A percentile compares a stretch with the other conserved stretches of the same genome.
Conservation (phyloP, 345 rosid species). For the Stellera chamaejasme region DNA sequence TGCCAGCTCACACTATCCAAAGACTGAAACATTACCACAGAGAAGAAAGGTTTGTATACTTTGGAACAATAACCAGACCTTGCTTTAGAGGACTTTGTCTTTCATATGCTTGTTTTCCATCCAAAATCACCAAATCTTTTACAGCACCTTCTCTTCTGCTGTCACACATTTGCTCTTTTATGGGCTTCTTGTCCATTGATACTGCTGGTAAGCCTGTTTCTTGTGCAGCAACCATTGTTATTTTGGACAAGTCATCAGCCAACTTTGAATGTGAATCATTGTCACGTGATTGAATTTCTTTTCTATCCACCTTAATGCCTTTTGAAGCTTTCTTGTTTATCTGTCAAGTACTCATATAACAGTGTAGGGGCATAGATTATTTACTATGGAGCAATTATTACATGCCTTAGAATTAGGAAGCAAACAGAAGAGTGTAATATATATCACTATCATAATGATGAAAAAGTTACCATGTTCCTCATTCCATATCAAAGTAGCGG, state of each 20-base stretch:
- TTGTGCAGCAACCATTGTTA: conserved; percentile 52
- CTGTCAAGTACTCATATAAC: conserved; percentile 31
- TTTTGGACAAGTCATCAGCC: conserved; percentile 68
- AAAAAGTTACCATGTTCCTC: conserved; percentile 6
- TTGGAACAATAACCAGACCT: conserved; percentile 21
- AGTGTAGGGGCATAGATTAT: conserved; percentile 4
- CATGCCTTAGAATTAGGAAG: conserved; percentile 5
- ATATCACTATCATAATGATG: conserved; percentile 1
- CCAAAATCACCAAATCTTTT: conserved; percentile 13
- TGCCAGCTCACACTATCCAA: neutral
- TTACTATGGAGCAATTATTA: conserved; percentile 1
- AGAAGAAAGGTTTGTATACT: neutral
- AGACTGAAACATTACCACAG: too few species aligned
- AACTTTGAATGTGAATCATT: conserved; percentile 50
- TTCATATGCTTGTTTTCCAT: conserved; percentile 12
- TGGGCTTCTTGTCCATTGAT: conserved; percentile 20
- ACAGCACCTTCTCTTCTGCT: conserved; percentile 13
- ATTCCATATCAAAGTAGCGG: neutral
- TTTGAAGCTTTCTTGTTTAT: conserved; percentile 27
- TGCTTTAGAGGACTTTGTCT: conserved; percentile 14
- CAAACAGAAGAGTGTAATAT: neutral
- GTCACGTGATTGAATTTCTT: conserved; percentile 24
- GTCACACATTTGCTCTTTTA: conserved; percentile 15
- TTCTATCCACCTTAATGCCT: conserved; percentile 24
- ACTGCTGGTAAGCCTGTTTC: conserved; percentile 21